Percentiles rank a stretch among this genome's conserved stretches.
Conservation (phyloP, 2,329 filamentous ascomycete species). For the Cryphonectria carpinicola region DNA sequence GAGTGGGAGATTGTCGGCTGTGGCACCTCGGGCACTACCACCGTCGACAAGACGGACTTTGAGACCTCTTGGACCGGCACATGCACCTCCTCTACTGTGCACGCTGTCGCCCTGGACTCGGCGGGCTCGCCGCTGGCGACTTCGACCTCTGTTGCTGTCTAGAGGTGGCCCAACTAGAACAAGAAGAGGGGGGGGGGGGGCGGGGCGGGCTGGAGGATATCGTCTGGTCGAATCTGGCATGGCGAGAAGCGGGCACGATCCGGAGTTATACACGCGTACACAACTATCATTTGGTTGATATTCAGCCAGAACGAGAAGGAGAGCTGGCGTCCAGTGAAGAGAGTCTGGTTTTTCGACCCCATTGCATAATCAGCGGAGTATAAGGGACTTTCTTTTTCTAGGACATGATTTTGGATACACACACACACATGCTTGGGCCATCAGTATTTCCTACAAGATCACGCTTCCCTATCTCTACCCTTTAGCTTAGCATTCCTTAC, state of each 20-base stretch:
- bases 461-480: not conserved
- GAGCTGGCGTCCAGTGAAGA: not conserved
- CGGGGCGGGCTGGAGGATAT: too few relatives aligned
- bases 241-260: not conserved
- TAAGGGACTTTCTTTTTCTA: not conserved
- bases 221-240: not conserved
- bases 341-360: not conserved
- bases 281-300: not conserved
- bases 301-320: not conserved
- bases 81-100: slow-evolving; percentile 9
- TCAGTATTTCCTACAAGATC: not conserved
- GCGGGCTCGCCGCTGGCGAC: slow-evolving; percentile 2
- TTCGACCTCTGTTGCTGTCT: slow-evolving; percentile 1
- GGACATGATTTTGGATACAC: not conserved
- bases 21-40: slow-evolving; percentile 3
- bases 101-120: slow-evolving; percentile 10
- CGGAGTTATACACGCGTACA: not conserved
- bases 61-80: slow-evolving; percentile 17
- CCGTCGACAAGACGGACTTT: slow-evolving; percentile 14
- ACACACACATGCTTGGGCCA: not conserved
- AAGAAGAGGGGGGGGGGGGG: not conserved
- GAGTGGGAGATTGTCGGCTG: slow-evolving; percentile 19
- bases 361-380: not conserved
- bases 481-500: not conserved
- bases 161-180: too few relatives aligned